Evolutionary conservation across 805 yeast genomes (phyloP).

Genomic region (Cyberlindnera japonica): DNA sequence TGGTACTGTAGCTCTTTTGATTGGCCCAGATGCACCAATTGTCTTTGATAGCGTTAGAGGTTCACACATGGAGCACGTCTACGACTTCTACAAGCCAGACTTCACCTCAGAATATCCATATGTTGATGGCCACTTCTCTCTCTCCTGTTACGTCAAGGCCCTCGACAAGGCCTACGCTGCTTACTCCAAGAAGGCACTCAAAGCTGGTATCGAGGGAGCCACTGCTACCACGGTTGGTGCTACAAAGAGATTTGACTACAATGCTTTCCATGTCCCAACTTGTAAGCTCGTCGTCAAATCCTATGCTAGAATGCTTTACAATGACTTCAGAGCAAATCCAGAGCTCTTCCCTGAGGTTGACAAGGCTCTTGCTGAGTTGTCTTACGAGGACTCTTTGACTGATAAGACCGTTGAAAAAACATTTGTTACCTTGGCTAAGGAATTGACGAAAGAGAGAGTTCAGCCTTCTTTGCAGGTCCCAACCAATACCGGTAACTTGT

Average conservation of each 20-base stretch:
- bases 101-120: conserved; percentile 94
- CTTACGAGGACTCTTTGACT: conserved; percentile 73
- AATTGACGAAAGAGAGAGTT: conserved; percentile 61
- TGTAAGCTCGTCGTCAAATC: conserved; percentile 93
- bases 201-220: conserved; percentile 42
- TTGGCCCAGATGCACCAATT: conserved; percentile 97
- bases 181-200: conserved; percentile 73
- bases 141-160: conserved; percentile 91
- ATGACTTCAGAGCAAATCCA: conserved; percentile 78
- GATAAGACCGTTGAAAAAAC: conserved; percentile 83
- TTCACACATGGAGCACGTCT: conserved; percentile 92
- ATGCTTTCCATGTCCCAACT: conserved; percentile 97
- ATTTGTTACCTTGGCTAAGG: conserved; percentile 73
- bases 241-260: conserved; percentile 77
- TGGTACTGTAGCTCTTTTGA: conserved; percentile 89
- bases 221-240: conserved; percentile 61
- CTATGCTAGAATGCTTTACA: conserved; percentile 85
- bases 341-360: conserved; percentile 59
- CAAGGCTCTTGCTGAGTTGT: conserved; percentile 42
- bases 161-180: conserved; percentile 80
- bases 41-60: conserved; percentile 90
- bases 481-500: conserved; percentile 97
- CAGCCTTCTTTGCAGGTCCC: conserved; percentile 80
- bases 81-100: conserved; percentile 98
- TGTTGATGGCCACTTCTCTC: conserved; percentile 95